A percentile compares a stretch with the other conserved stretches of the same genome.
Evolutionary conservation across 352 stramenopile species (phyloP).

Genomic region (Phytophthora meadii): DNA sequence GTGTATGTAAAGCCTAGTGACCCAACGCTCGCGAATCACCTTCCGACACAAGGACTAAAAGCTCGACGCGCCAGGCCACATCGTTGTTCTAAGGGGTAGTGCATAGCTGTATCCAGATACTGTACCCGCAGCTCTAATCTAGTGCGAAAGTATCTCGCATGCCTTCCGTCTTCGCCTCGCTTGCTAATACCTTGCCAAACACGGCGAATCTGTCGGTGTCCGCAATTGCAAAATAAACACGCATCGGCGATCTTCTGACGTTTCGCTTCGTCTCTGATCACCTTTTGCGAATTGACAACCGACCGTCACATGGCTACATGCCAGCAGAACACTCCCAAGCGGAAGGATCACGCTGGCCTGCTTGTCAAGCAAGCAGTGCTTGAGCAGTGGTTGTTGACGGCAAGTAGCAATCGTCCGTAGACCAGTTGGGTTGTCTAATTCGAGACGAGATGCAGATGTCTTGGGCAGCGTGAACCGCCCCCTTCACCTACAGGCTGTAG

Average conservation of each 20-base stretch:
- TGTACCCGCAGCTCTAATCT: not conserved
- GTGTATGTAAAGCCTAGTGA: no score
- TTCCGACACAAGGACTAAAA: no score
- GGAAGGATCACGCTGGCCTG: not conserved
- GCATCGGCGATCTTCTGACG: conserved; percentile 11
- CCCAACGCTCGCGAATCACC: no score
- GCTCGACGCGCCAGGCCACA: no score
- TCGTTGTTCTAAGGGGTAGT: not conserved
- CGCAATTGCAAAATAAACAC: not conserved
- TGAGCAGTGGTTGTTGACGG: no score
- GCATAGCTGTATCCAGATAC: not conserved
- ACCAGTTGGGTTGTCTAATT: not conserved
- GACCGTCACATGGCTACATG: conserved; percentile 11
- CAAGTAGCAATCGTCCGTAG: not conserved
- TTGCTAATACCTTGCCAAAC: conserved; percentile 5
- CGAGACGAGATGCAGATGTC: conserved; percentile 5
- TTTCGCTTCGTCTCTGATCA: conserved; percentile 14
- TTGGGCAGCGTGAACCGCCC: not conserved
- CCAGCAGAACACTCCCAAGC: not conserved
- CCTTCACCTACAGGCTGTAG: not conserved
- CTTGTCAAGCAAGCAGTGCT: not conserved
- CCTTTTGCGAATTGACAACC: not conserved
- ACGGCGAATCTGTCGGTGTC: not conserved
- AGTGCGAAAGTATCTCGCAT: not conserved
- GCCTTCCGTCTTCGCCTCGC: not conserved